A percentile compares a stretch with the other conserved stretches of the same genome.
These are phyloP conservation scores for Trichocladium antarcticum DNA, from an alignment of 495 filamentous ascomycete genomes.

Conservation along the genomic window DNA sequence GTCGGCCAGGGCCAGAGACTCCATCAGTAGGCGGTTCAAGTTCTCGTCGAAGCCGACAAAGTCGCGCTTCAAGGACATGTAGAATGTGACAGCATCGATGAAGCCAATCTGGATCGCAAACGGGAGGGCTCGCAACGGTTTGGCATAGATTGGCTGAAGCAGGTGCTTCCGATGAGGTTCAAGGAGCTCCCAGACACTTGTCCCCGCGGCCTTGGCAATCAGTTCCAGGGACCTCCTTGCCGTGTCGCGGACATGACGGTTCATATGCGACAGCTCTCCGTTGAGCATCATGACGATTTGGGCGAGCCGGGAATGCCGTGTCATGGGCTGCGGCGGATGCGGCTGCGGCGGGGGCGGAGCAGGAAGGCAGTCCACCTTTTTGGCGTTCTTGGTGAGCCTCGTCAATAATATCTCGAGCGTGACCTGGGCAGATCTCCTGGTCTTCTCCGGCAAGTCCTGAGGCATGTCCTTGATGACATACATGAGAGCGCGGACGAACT, in stretches of 20 bases:
- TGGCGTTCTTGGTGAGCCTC: slow-evolving; percentile 58
- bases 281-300: slow-evolving; percentile 75
- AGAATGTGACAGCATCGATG: slow-evolving; percentile 93
- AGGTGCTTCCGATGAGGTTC: slow-evolving; percentile 77
- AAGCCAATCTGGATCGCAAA: slow-evolving; percentile 93
- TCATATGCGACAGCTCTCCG: slow-evolving; percentile 83
- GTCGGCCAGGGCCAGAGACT: slow-evolving; percentile 85
- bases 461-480: slow-evolving; percentile 98
- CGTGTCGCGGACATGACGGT: slow-evolving; percentile 79
- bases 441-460: slow-evolving; percentile 76
- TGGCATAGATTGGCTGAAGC: slow-evolving; percentile 79
- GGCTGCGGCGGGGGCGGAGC: slow-evolving; percentile 28
- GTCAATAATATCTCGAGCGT: slow-evolving; percentile 68
- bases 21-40: slow-evolving; percentile 78
- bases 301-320: slow-evolving; percentile 44
- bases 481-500: slow-evolving; percentile 75
- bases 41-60: slow-evolving; percentile 85
- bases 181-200: slow-evolving; percentile 74
- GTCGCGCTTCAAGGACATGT: slow-evolving; percentile 71
- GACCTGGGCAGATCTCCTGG: slow-evolving; percentile 64
- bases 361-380: slow-evolving; percentile 64
- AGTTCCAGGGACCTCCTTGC: slow-evolving; percentile 71
- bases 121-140: slow-evolving; percentile 82
- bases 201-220: slow-evolving; percentile 61
- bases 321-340: slow-evolving; percentile 25